These are phyloP conservation scores for Cairneyella variabilis DNA, from an alignment of 495 filamentous ascomycete genomes.

Conservation along the genomic window DNA sequence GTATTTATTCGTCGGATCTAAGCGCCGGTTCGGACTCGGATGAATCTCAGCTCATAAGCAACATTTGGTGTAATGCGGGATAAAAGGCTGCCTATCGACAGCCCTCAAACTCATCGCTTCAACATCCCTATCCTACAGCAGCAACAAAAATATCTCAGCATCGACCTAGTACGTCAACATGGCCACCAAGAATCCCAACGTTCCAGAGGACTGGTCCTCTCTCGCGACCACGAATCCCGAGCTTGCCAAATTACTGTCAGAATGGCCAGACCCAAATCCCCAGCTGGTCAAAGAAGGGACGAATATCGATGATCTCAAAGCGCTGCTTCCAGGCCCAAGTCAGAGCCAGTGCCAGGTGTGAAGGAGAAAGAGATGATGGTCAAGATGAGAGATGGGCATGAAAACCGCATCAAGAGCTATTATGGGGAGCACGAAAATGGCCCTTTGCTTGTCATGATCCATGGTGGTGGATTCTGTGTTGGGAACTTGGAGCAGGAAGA, in stretches of 20 bases:
- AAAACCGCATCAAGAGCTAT: no score
- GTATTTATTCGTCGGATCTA: not conserved
- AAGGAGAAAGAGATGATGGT: no score
- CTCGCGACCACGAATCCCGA: not conserved
- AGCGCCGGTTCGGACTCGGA: not conserved
- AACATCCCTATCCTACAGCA: not conserved
- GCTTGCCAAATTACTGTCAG: not conserved
- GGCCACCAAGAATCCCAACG: not conserved
- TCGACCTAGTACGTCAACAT: not conserved
- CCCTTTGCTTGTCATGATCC: slow-evolving; percentile 37
- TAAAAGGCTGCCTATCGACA: no score
- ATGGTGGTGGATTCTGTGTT: slow-evolving; percentile 40
- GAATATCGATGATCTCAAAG: not conserved
- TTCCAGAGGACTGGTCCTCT: not conserved
- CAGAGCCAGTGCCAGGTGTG: no score
- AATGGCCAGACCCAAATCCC: not conserved
- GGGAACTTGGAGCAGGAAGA: slow-evolving; percentile 30
- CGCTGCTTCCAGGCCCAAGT: no score
- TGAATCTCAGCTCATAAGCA: not conserved
- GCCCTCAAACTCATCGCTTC: not conserved
- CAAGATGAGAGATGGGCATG: no score
- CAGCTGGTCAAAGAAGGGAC: not conserved
- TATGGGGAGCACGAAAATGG: no score
- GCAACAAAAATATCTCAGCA: not conserved
- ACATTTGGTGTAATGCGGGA: no score